Conservation (phyloP, 352 stramenopile species). For the Pseudoperonospora humuli region DNA sequence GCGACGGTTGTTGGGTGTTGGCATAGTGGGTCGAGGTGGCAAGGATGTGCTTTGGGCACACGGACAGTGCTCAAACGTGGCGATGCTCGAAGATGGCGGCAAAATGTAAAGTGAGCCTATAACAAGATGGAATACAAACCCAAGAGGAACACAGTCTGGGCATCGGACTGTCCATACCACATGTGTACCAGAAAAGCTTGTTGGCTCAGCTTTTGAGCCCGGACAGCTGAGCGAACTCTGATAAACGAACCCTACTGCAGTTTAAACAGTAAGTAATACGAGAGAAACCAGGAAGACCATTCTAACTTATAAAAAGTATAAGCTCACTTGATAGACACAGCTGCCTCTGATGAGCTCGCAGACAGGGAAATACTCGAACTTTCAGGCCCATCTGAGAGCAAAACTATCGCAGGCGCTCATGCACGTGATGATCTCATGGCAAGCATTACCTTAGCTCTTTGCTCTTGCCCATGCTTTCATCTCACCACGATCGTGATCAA, state of each 20-base stretch:
- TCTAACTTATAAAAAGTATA: too few species aligned
- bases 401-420: too few species aligned
- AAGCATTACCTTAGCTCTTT: constrained; percentile 8
- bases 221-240: constrained; percentile 13
- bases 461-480: constrained; percentile 7
- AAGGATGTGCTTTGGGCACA: constrained; percentile 15
- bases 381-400: too few species aligned
- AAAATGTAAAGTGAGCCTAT: constrained; percentile 31
- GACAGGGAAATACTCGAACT: too few species aligned
- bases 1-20: constrained; percentile 30
- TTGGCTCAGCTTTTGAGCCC: constrained; percentile 14
- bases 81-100: constrained; percentile 17
- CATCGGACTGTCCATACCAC: constrained; percentile 28
- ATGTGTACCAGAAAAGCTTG: constrained; percentile 18
- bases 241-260: neutral
- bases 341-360: too few species aligned
- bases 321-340: too few species aligned
- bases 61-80: constrained; percentile 7
- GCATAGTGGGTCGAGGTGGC: constrained; percentile 23
- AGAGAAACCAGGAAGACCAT: too few species aligned
- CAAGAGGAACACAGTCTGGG: constrained; percentile 7
- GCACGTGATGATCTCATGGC: neutral
- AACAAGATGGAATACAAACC: constrained; percentile 10
- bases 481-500: constrained; percentile 20
- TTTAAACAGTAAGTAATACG: too few species aligned